Evolutionary conservation across 164 flowering plant species (phyloP), one percentile per base, ranked within the genome.

Genomic region (Houttuynia cordata): DNA sequence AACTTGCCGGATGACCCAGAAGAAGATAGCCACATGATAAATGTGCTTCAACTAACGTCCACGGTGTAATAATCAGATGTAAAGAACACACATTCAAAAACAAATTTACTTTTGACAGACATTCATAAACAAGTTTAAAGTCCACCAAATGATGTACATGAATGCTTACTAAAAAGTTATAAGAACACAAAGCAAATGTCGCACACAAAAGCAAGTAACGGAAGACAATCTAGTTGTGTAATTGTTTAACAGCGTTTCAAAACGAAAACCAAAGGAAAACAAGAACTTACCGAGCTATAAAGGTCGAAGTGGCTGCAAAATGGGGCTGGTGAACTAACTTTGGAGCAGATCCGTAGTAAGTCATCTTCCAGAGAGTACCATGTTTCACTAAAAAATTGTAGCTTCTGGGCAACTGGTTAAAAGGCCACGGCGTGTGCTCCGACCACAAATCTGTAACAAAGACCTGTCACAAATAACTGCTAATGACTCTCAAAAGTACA

Each of bases 371-470:
- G 18, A 93, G 70, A 9, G 96, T 51, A 8, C 92, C 97, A 68
- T 90, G 94, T 69, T 93, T 93, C 56, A 93, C 97, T 78, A 93
- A 79, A 72, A 93, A 93, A 68, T 79, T 90, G 68, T 93, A 93
- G 76, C 96, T 93, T 74, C 84, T 81, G 4, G 99, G 99, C 73
- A 93, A 66, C 67, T 93, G 99, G 63, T 93, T 93, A 64, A 93
- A 93, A 17, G 99, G 99, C 99, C 99, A 93, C 10, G 99, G 99
- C 1, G 99, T 93, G 63, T 93, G 99, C 34, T 93, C 99, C 24
- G 99, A 50, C 99, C 97, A 93, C 61, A 93, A 81, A 80, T 93
- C 99, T 22, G 94, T 88, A 66, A 93, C 75, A 77, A 81, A 90
- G 63, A 93, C 99, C 99, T 93, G 96, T 64, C 61, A 64, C 71